Conservation (phyloP, 2,329 filamentous ascomycete genomes). For the Microascus cirrosus region DNA sequence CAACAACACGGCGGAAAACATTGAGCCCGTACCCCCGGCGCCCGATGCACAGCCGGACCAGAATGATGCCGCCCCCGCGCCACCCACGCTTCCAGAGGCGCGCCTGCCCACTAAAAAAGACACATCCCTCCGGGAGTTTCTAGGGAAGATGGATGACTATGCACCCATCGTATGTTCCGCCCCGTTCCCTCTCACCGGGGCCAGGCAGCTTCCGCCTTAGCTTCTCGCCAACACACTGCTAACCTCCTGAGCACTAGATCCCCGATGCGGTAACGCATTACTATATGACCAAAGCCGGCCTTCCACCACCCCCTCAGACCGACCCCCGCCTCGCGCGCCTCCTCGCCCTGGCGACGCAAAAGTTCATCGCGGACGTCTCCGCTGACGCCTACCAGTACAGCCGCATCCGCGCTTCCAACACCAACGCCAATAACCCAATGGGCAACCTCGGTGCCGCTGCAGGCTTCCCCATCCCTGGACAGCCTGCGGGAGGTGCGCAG, state of each 20-base stretch:
- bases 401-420: slow-evolving; percentile 84
- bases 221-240: background rate
- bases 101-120: slow-evolving; percentile 77
- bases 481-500: slow-evolving; percentile 40
- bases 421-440: slow-evolving; percentile 82
- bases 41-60: background rate
- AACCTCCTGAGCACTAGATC: slow-evolving; percentile 45
- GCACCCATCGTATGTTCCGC: slow-evolving; percentile 73
- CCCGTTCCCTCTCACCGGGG: background rate
- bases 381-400: slow-evolving; percentile 97
- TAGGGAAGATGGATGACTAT: slow-evolving; percentile 96
- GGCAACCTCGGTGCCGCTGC: slow-evolving; percentile 69
- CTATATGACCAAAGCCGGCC: slow-evolving; percentile 91
- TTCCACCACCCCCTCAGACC: slow-evolving; percentile 84
- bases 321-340: slow-evolving; percentile 85
- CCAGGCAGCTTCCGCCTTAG: background rate
- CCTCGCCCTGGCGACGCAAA: slow-evolving; percentile 93
- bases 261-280: slow-evolving; percentile 96
- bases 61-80: slow-evolving; percentile 22
- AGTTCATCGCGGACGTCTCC: slow-evolving; percentile 95
- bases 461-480: slow-evolving; percentile 55
- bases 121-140: slow-evolving; percentile 80
- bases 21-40: slow-evolving; percentile 1
- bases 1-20: background rate
- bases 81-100: slow-evolving; percentile 37